Base-by-base conservation (phyloP, 805 yeast species). In the Nakazawaea populi region DNA sequence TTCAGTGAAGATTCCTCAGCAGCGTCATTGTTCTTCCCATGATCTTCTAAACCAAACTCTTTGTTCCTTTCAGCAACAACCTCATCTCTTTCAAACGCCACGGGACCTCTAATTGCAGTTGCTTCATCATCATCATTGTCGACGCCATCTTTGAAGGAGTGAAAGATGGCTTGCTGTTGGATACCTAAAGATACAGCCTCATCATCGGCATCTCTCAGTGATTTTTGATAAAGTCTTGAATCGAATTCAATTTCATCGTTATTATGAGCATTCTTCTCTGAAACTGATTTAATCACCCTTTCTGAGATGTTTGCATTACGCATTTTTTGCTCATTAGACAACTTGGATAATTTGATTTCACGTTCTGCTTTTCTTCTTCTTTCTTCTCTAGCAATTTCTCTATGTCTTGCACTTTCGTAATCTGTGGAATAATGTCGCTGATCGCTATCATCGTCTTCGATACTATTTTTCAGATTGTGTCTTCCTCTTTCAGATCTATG, bases 141-240 rank as follows among this genome's bases (percentile, higher is more conserved):
- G n/a, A n/a, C 48, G 5, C 11, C 10, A 24, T 31, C 28, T 62
- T 58, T 8, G 66, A 63, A 18, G 24, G 24, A 18, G 24, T 18
- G 3, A 18, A 18, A 18, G 24, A 18, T 18, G 24, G 24, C 24
- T 18, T 18, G 24, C 24, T 18, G 24, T 18, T 18, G 24, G 3
- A 18, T 18, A 18, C 24, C 24, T 18, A 18, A 3, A 18, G 24
- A 18, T 18, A 18, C 24, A 18, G 24, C 24, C 24, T 18, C 24
- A 18, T 18, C 24, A 18, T 18, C 24, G 24, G 24, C 24, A 18
- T 18, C 24, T 18, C 24, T 18, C 24, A 18, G 24, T 1, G 77
- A 77, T 31, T 72, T 73, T 8, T 77, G 63, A 55, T 74, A 83
- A 35, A 85, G 61, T 32, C 87, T 70, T 0, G 87, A 72, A 58